Conservation (phyloP, 2,329 filamentous ascomycete species). For the Teratosphaeriaceae sp. region DNA sequence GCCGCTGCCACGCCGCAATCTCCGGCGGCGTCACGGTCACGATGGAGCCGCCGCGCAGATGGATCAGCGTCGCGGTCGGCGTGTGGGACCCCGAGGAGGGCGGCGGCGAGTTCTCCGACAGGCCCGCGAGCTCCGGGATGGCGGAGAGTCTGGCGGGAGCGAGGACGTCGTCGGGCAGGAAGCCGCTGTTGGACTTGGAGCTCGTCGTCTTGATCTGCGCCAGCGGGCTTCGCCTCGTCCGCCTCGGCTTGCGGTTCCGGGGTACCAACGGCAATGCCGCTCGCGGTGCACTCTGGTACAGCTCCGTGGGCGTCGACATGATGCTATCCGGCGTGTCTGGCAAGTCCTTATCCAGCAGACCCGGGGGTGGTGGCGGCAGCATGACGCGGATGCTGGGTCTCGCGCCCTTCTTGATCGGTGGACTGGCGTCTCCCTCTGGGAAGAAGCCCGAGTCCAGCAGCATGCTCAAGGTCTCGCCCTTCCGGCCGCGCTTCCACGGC, state of each 20-base stretch:
- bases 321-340: slow-evolving; percentile 19
- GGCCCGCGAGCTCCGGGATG: slow-evolving; percentile 15
- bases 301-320: slow-evolving; percentile 16
- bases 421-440: slow-evolving; percentile 7
- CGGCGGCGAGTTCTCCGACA: slow-evolving; percentile 16
- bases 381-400: slow-evolving; percentile 9
- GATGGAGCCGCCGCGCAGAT: slow-evolving; percentile 28
- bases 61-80: slow-evolving; percentile 23
- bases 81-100: slow-evolving; percentile 13
- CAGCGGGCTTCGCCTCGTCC: slow-evolving; percentile 16
- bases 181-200: slow-evolving; percentile 8
- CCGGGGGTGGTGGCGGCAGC: slow-evolving; percentile 18
- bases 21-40: slow-evolving; percentile 30
- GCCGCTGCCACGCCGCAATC: slow-evolving; percentile 27
- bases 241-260: slow-evolving; percentile 9
- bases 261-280: slow-evolving; percentile 2
- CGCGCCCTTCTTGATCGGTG: slow-evolving; percentile 1
- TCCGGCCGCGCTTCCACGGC: slow-evolving; percentile 11
- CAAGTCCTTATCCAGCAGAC: slow-evolving; percentile 17
- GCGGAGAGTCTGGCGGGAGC: slow-evolving; percentile 15
- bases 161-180: slow-evolving; percentile 5
- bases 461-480: slow-evolving; percentile 27
- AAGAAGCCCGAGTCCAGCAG: slow-evolving; percentile 26
- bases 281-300: slow-evolving; percentile 11
- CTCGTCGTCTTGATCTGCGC: slow-evolving; percentile 16